A percentile compares a stretch with the other conserved stretches of the same genome.
Conservation (phyloP, 2,329 filamentous ascomycete genomes). For the Colletotrichum aenigma region DNA sequence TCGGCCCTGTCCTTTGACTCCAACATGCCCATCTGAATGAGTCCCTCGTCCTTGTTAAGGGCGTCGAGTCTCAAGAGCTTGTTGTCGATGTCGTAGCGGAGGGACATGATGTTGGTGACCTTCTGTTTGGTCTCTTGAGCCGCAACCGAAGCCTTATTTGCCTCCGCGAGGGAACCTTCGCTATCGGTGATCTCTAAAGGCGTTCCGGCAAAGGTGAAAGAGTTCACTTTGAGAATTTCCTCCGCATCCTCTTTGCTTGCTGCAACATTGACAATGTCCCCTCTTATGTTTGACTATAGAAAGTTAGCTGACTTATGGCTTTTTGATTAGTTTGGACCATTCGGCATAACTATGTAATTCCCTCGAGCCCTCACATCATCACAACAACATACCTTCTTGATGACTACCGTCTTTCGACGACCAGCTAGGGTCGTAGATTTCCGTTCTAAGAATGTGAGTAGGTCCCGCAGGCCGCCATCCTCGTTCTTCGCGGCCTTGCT, state of each 20-base stretch:
- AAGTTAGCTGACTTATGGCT: constrained; percentile 66
- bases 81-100: constrained; percentile 71
- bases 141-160: constrained; percentile 50
- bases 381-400: constrained; percentile 76
- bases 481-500: constrained; percentile 72
- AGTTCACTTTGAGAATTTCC: constrained; percentile 70
- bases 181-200: constrained; percentile 60
- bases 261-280: constrained; percentile 72
- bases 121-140: constrained; percentile 69
- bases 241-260: constrained; percentile 68
- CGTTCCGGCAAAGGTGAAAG: constrained; percentile 70
- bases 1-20: constrained; percentile 71
- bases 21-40: constrained; percentile 79
- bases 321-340: constrained; percentile 40
- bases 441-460: constrained; percentile 73
- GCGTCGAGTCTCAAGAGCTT: constrained; percentile 87
- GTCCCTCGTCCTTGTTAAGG: constrained; percentile 72
- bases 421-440: constrained; percentile 61
- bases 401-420: constrained; percentile 58
- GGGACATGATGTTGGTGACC: constrained; percentile 72
- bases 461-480: constrained; percentile 68
- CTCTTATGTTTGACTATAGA: constrained; percentile 71
- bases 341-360: constrained; percentile 27
- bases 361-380: constrained; percentile 33
- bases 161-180: constrained; percentile 45